Conservation (phyloP, 495 filamentous ascomycete species). For the Cenococcum geophilum region DNA sequence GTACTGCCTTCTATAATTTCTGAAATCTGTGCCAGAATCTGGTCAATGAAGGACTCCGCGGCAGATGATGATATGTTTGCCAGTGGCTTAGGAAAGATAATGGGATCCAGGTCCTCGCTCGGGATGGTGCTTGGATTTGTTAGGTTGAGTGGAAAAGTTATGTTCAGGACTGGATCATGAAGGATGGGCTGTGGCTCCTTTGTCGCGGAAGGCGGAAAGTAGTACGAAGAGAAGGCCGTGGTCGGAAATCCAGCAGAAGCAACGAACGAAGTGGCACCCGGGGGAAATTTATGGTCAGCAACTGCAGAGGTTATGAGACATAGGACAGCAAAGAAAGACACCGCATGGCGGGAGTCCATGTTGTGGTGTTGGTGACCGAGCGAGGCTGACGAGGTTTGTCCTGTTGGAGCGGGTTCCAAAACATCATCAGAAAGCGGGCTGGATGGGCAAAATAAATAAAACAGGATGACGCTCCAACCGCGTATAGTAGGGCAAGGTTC, state of each 20-base stretch:
- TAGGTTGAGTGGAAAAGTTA: conserved; percentile 52
- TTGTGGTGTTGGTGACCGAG: not conserved
- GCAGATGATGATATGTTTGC: conserved; percentile 39
- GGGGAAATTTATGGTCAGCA: not conserved
- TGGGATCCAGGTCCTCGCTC: conserved; percentile 44
- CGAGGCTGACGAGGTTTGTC: not conserved
- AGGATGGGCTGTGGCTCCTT: conserved; percentile 54
- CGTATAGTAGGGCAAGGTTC: not conserved
- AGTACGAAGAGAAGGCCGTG: conserved; percentile 49
- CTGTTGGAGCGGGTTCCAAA: no score
- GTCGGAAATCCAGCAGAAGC: conserved; percentile 52
- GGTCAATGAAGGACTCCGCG: conserved; percentile 42
- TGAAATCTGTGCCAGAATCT: conserved; percentile 41
- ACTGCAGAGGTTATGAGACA: not conserved
- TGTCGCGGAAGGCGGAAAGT: conserved; percentile 47
- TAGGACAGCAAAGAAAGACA: not conserved
- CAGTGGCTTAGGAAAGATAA: conserved; percentile 44
- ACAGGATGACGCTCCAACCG: not conserved
- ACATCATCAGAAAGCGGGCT: no score
- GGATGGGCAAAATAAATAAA: no score
- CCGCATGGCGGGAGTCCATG: not conserved
- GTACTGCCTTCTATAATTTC: conserved; percentile 41
- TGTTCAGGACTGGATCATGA: conserved; percentile 51
- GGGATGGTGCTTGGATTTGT: conserved; percentile 52
- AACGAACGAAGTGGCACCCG: conserved; percentile 45